Evolutionary conservation across 805 yeast species (phyloP), one percentile per base, ranked within the genome.

Genomic region (Candida nanaspora): DNA sequence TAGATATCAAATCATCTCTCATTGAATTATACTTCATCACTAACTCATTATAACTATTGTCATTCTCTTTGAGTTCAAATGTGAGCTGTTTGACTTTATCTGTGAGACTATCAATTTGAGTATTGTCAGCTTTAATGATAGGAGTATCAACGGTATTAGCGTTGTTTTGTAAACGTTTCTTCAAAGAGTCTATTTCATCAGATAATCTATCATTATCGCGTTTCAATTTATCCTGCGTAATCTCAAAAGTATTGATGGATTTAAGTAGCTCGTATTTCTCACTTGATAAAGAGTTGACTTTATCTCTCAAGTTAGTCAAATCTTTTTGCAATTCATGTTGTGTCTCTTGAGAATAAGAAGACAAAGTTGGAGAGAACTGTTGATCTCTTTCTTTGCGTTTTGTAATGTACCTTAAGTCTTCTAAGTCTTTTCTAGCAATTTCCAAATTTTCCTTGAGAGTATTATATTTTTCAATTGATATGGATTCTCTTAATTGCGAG

Each of bases 1-100:
- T 56, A 29, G 41, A 42, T 13, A 58, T 26, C 22, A 63, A 41
- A 33, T 63, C 65, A 33, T 55, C 53, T 42, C 60, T 62, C 60
- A 61, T 56, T 13, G 30, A 40, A 44, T 63, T 57, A 46, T 56
- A 57, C 14, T 60, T 65, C 26, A 43, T 40, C 20, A 47, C 49
- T 11, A 57, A 42, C 10, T 41, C 43, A 25, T 31, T 13, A 18
- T 31, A 19, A 18, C n/a, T 18, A 18, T 27, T 4, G 18, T 27
- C 19, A 4, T 21, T 6, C 30, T 32, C 19, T 38, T 43, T 23
- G 27, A 23, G 27, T 11, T 23, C 27, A 7, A 23, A 23, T 8
- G 27, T 8, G 11, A 23, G 27, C 7, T 23, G 27, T 11, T 13
- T 27, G 9, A 37, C 18, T 9, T 36, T 33, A 7, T 8, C 10